Base-by-base conservation (phyloP, 179 eudicot genomes). In the Carnegiea gigantea region DNA sequence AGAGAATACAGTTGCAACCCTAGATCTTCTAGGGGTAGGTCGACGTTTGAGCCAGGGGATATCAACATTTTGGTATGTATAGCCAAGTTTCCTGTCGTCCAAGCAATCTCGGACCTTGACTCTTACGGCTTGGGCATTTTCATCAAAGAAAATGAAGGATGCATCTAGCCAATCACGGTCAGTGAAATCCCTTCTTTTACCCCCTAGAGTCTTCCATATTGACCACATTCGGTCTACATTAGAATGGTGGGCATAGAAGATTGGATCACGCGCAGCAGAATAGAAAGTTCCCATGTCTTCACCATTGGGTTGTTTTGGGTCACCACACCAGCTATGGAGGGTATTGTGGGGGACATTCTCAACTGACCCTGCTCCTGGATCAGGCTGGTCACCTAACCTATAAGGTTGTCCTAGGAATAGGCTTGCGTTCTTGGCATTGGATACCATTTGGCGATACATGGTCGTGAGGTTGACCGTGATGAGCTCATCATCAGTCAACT, bases 351-450 rank as follows among this genome's bases (percentile, higher is more conserved):
- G 70, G 2, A 65, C 26, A 17, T 62, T 72, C 87, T 90, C 97
- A 1, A 93, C 4, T 0, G 89, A 62, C 0, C 97, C 97, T 1
- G 82, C 75, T 1, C 95, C 97, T 0, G 88, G 89, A 24, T 5
- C 43, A 8, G 84, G 80, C 6, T 87, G 74, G 0, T 86, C 90
- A 5, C 73, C 73, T 3, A 20, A 5, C 33, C 73, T 6, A 13
- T 26, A 68, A 14, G 73, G 73, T 13, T 68, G 12, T 33, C 73
- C 73, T 23, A 68, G 24, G 73, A 68, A 68, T 6, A 68, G 20
- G 2, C 13, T 68, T 5, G 73, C 36, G 3, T 28, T 68, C 73
- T 68, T 68, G 18, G 73, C 43, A 28, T 15, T 26, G 9, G 71
- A 68, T 2, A 68, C 73, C 73, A 68, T 68, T 12, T 68, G 73